These are phyloP conservation scores for Tetrastigma voinierianum DNA, from an alignment of 164 flowering plant genomes.

Conservation along the genomic window DNA sequence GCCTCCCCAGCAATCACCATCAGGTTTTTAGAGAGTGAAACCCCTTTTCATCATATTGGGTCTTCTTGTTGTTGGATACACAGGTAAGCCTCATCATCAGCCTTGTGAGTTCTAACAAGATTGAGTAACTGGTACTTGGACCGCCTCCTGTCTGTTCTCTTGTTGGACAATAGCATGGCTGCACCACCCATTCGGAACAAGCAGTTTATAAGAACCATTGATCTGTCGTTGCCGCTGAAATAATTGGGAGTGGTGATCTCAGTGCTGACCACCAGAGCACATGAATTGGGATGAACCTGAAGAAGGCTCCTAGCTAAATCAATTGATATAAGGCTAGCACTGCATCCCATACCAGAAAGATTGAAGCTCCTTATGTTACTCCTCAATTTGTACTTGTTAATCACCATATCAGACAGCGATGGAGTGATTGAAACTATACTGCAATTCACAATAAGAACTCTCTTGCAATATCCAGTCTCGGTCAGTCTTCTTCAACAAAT, in stretches of 20 bases:
- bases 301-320: conserved; percentile 7
- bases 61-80: conserved; percentile 3
- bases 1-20: conserved; percentile 2
- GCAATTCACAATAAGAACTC: background rate
- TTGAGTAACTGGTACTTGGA: conserved; percentile 7
- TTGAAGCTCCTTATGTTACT: conserved; percentile 6
- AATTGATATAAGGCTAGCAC: conserved; percentile 10
- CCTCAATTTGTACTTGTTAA: conserved; percentile 8
- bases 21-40: background rate
- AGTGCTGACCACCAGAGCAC: conserved; percentile 1
- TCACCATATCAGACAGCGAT: conserved; percentile 10
- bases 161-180: conserved; percentile 6
- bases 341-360: conserved; percentile 11
- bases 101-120: conserved; percentile 9
- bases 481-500: background rate
- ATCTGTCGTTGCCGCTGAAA: conserved; percentile 5
- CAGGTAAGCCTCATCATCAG: conserved; percentile 2
- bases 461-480: background rate
- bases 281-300: conserved; percentile 5
- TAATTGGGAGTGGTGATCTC: background rate
- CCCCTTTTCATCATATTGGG: background rate
- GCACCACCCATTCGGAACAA: conserved; percentile 10
- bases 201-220: conserved; percentile 1
- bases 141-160: background rate
- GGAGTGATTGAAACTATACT: conserved; percentile 2